Evolutionary conservation across 345 rosid genomes (phyloP), one percentile per base, ranked within the genome.

Genomic region (Corchorus olitorius): DNA sequence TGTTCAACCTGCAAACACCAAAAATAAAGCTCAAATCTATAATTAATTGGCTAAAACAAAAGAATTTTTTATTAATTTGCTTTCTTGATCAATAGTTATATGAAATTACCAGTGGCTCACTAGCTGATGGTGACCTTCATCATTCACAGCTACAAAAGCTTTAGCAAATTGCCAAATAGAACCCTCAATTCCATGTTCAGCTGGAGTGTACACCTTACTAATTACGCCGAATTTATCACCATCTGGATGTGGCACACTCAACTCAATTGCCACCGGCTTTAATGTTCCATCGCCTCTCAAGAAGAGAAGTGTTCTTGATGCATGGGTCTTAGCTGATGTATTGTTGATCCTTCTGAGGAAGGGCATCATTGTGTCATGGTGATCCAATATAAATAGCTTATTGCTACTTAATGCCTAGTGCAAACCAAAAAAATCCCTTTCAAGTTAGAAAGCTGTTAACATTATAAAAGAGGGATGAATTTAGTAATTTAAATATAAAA

Each of bases 111-210:
- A 94, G 77, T 94, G 97, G 82, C 97, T 94, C 64, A 94, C 83
- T 16, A 94, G 91, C 71, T 94, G 97, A 75, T 93, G 97, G 63
- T 78, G 66, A 59, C 97, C 97, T 1, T 92, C 88, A 81, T 93
- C 98, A 74, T 86, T 85, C 58, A 91, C 95, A 6, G 88, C 89
- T 0, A 88, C 98, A 75, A 85, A 94, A 74, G 98, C 97, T 75
- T 93, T 95, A 6, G 96, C 97, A 17, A 95, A 81, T 60, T 87
- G 86, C 99, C 98, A 95, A 48, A 90, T 66, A 11, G 90, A 77
- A 75, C 83, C 88, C 71, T 87, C 72, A 15, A 84, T 83, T 0
- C 92, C 94, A 59, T 86, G 62, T 72, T 86, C 89, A 19, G 93
- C 87, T 19, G 97, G 97, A 0, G 87, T 93, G 71, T 76, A 87